phyloP scores from a whole-genome alignment of 306 rosid species.

The Cucumis melo region DNA sequence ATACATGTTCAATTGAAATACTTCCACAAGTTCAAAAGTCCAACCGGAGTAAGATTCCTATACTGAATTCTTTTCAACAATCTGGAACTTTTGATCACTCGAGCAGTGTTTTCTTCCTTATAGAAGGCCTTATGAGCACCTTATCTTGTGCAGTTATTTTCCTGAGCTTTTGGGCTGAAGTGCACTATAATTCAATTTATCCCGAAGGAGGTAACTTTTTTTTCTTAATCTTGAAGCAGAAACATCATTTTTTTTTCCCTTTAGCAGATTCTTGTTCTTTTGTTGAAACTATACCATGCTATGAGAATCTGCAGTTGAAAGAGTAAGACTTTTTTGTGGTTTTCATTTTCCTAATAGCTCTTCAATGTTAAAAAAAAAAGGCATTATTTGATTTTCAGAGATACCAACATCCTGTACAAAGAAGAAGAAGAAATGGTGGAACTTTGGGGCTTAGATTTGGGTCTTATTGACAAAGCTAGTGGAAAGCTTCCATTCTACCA shows the following conservation, averaged over 20 bases:
- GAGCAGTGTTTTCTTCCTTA: background rate
- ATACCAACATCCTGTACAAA: slow-evolving; percentile 23
- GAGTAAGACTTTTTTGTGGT: background rate
- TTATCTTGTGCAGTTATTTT: slow-evolving; percentile 28
- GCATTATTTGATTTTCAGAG: slow-evolving; percentile 12
- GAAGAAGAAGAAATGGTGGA: slow-evolving; percentile 91
- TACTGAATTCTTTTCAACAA: background rate
- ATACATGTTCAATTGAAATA: slow-evolving; percentile 88
- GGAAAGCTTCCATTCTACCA: background rate
- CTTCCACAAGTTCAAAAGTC: slow-evolving; percentile 70
- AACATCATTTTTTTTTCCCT: background rate
- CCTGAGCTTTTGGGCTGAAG: slow-evolving; percentile 58
- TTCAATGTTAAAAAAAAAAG: background rate
- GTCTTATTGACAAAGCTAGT: no score
- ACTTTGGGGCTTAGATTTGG: slow-evolving; percentile 16
- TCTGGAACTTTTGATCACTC: background rate
- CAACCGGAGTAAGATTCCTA: slow-evolving; percentile 45
- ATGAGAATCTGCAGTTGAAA: no score
- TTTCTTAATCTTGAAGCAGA: background rate
- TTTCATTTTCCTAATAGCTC: background rate
- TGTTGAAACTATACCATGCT: no score
- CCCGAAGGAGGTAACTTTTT: slow-evolving; percentile 33
- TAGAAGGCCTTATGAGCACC: background rate
- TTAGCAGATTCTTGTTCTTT: background rate
- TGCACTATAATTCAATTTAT: slow-evolving; percentile 45